Conservation (phyloP, 2,329 filamentous ascomycete genomes). For the Trichothecium roseum region DNA sequence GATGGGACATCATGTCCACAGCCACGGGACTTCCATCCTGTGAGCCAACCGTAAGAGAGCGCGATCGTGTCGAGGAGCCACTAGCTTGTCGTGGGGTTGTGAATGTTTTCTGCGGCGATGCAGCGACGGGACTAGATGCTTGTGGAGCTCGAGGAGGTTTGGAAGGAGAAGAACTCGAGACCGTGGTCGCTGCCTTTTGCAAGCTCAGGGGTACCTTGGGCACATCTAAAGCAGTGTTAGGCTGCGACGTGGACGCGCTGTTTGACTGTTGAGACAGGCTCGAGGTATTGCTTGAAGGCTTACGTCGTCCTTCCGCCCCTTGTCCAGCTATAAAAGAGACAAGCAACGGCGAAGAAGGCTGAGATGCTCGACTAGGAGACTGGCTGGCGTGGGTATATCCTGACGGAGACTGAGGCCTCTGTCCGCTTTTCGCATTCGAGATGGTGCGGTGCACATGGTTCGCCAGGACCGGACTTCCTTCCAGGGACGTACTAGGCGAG, state of each 20-base stretch:
- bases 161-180: conserved; percentile 33
- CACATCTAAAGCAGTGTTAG: conserved; percentile 61
- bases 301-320: conserved; percentile 67
- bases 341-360: conserved; percentile 65
- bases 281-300: conserved; percentile 84
- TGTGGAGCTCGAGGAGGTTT: conserved; percentile 41
- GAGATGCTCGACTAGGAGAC: conserved; percentile 73
- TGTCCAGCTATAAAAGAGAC: conserved; percentile 89
- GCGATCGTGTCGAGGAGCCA: conserved; percentile 56
- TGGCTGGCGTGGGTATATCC: conserved; percentile 68
- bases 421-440: conserved; percentile 68
- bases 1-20: conserved; percentile 59
- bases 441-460: conserved; percentile 73
- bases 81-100: conserved; percentile 51
- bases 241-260: conserved; percentile 50
- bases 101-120: conserved; percentile 54
- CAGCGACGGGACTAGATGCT: conserved; percentile 37
- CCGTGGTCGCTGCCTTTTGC: conserved; percentile 48
- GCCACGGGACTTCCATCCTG: conserved; percentile 76
- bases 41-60: conserved; percentile 88
- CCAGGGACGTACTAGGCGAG: conserved; percentile 56
- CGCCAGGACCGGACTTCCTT: conserved; percentile 75
- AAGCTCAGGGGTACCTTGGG: conserved; percentile 50
- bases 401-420: conserved; percentile 80
- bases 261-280: conserved; percentile 67